Conservation (phyloP, 495 filamentous ascomycete species). For the Aspergillus biplanus region DNA sequence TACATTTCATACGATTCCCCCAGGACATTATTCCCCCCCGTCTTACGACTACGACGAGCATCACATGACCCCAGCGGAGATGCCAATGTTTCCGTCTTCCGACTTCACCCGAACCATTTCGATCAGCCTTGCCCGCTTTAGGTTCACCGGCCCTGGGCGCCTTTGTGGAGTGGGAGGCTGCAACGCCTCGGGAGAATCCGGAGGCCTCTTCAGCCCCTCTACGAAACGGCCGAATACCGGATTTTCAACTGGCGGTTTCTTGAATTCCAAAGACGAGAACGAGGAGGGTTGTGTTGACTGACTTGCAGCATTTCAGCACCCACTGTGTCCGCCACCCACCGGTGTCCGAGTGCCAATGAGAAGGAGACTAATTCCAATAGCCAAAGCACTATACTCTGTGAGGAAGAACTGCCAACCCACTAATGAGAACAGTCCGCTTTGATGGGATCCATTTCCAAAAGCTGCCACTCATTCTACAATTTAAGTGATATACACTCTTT, state of each 20-base stretch:
- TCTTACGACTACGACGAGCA: conserved; percentile 15
- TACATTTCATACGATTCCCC: too few relatives aligned
- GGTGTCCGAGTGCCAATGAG: conserved; percentile 7
- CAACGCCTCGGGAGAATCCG: conserved; percentile 31
- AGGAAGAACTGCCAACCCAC: too few relatives aligned
- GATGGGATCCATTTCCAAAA: background rate
- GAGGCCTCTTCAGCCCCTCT: background rate
- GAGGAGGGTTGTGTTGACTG: too few relatives aligned
- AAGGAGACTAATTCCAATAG: conserved; percentile 6
- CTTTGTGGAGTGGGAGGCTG: conserved; percentile 24
- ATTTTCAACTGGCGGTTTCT: conserved; percentile 10
- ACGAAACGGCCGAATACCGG: conserved; percentile 25
- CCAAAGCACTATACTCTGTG: background rate
- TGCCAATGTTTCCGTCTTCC: conserved; percentile 28
- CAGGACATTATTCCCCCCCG: background rate
- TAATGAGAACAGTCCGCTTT: too few relatives aligned
- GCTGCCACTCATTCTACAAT: background rate
- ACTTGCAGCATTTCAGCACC: background rate
- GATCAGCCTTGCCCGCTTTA: conserved; percentile 37
- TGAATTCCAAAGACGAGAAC: background rate
- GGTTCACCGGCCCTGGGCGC: conserved; percentile 40
- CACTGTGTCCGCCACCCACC: conserved; percentile 10
- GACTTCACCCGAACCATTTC: conserved; percentile 30
- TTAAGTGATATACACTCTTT: too few relatives aligned
- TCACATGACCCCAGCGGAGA: conserved; percentile 38